phyloP scores from a whole-genome alignment of 1,284 basidiomycete species.

The Cutaneotrichosporon daszewskae region DNA sequence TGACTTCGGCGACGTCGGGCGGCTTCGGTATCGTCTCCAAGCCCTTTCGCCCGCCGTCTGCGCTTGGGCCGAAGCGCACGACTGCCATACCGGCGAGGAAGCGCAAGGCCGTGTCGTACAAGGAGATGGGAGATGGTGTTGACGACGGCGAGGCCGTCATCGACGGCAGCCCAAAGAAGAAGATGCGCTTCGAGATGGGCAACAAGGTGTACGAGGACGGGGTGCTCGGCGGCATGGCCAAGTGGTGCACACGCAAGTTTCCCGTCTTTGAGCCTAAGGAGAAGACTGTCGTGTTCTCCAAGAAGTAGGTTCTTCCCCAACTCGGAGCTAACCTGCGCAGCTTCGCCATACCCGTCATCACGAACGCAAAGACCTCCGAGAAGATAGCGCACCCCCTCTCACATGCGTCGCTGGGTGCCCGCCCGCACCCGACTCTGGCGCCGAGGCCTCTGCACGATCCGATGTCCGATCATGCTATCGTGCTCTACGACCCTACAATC shows the following conservation, averaged over 20 bases:
- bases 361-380: slow-evolving; percentile 64
- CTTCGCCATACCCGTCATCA: slow-evolving; percentile 87
- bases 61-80: slow-evolving; percentile 42
- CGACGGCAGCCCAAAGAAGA: slow-evolving; percentile 52
- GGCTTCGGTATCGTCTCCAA: slow-evolving; percentile 50
- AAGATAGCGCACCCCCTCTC: slow-evolving; percentile 61
- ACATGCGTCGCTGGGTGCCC: slow-evolving; percentile 75
- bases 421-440: slow-evolving; percentile 73
- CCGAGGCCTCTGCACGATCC: slow-evolving; percentile 93
- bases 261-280: slow-evolving; percentile 81
- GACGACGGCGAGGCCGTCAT: slow-evolving; percentile 52
- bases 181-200: slow-evolving; percentile 49
- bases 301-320: slow-evolving; percentile 42
- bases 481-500: slow-evolving; percentile 93
- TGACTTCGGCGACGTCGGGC: slow-evolving; percentile 38
- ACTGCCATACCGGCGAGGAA: slow-evolving; percentile 64
- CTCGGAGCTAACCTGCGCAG: slow-evolving; percentile 31
- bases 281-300: slow-evolving; percentile 56
- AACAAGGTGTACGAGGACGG: slow-evolving; percentile 50
- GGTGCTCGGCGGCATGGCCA: slow-evolving; percentile 46
- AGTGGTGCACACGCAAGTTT: slow-evolving; percentile 61
- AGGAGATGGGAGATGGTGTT: slow-evolving; percentile 55
- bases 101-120: slow-evolving; percentile 75
- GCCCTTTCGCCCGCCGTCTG: slow-evolving; percentile 67
- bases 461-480: slow-evolving; percentile 96